Evolutionary conservation across 2,329 filamentous ascomycete genomes (phyloP).

Genomic region (Fusarium irregulare): DNA sequence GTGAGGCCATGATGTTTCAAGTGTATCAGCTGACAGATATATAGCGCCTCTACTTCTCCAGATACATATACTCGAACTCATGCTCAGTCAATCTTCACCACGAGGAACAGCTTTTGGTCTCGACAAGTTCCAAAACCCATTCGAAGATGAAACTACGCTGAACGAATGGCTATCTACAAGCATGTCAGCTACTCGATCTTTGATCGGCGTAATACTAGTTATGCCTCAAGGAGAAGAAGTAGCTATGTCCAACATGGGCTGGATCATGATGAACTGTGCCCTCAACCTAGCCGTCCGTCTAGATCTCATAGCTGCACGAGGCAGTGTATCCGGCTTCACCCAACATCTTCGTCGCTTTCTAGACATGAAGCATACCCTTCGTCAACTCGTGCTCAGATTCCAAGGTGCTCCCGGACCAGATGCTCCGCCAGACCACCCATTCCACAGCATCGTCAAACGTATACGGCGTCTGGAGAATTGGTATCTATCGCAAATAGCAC

Average conservation of each 20-base stretch:
- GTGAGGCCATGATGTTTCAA: neutral
- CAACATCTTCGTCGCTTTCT: constrained; percentile 43
- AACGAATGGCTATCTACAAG: constrained; percentile 47
- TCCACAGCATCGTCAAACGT: constrained; percentile 37
- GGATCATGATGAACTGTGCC: constrained; percentile 49
- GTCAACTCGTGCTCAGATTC: constrained; percentile 45
- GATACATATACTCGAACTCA: constrained; percentile 44
- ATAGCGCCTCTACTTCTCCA: constrained; percentile 40
- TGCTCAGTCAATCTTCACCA: constrained; percentile 46
- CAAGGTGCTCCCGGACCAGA: constrained; percentile 30
- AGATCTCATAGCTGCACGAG: constrained; percentile 44
- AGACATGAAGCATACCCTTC: constrained; percentile 45
- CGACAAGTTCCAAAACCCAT: constrained; percentile 33
- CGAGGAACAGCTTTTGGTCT: constrained; percentile 44
- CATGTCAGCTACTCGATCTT: constrained; percentile 44
- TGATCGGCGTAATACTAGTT: constrained; percentile 39
- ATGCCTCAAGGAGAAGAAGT: constrained; percentile 44
- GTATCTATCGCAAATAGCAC: constrained; percentile 20
- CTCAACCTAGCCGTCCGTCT: constrained; percentile 46
- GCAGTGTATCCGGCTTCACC: constrained; percentile 31
- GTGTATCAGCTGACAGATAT: no score
- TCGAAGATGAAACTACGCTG: constrained; percentile 14
- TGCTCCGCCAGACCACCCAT: constrained; percentile 30
- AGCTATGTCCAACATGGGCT: constrained; percentile 48
- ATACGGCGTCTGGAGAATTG: constrained; percentile 33